Percentiles rank a stretch among this genome's conserved stretches.
Conservation (phyloP, 1,284 basidiomycete species). For the Leccinum subfulvum region DNA sequence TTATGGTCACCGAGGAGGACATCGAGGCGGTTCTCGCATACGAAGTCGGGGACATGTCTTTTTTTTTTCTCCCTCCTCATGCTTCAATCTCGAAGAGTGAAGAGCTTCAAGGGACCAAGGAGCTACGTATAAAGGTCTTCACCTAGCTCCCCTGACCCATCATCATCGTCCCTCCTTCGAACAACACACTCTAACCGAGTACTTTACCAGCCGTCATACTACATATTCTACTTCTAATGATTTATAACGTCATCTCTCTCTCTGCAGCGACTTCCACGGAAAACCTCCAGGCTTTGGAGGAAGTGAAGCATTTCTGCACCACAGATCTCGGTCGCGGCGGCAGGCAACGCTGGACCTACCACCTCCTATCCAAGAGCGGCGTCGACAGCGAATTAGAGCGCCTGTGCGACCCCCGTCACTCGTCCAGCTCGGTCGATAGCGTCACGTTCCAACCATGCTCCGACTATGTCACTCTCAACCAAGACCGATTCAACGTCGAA, state of each 20-base stretch:
- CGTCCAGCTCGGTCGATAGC: constrained; percentile 43
- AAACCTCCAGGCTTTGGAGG: constrained; percentile 47
- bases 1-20: constrained; percentile 29
- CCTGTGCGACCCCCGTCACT: constrained; percentile 34
- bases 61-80: constrained; percentile 11
- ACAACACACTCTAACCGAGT: constrained; percentile 5
- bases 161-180: constrained; percentile 15
- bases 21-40: constrained; percentile 18
- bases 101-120: background rate
- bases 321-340: constrained; percentile 60
- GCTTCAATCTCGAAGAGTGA: constrained; percentile 16
- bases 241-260: constrained; percentile 40
- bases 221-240: constrained; percentile 24
- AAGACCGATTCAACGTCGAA: constrained; percentile 56
- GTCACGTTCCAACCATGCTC: constrained; percentile 62
- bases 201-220: constrained; percentile 7
- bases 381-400: constrained; percentile 48
- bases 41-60: constrained; percentile 8
- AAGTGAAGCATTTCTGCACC: constrained; percentile 49
- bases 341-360: constrained; percentile 55
- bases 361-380: constrained; percentile 45
- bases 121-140: constrained; percentile 25
- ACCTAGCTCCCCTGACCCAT: constrained; percentile 10
- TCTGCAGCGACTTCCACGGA: constrained; percentile 47
- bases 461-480: constrained; percentile 44